Conservation (phyloP, 2,329 filamentous ascomycete species). For the Penicillium sp. region DNA sequence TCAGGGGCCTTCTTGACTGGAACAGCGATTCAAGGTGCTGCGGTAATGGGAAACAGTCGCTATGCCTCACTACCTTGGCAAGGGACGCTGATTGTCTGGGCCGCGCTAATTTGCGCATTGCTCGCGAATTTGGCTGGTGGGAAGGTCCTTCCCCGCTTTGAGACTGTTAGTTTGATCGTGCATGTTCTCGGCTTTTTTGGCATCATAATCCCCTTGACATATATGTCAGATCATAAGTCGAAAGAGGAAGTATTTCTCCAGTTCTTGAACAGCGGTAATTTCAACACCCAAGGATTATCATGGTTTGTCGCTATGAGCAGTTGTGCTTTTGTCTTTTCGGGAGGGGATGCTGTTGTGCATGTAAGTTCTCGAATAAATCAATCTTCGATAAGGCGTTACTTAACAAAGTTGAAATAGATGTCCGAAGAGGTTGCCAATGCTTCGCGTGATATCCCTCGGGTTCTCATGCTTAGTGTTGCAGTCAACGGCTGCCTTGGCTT, state of each 20-base stretch:
- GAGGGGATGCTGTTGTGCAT: constrained; percentile 39
- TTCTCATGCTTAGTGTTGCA: constrained; percentile 35
- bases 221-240: constrained; percentile 43
- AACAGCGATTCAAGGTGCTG: constrained; percentile 36
- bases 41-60: constrained; percentile 35
- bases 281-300: constrained; percentile 43
- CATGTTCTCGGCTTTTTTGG: constrained; percentile 54
- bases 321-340: constrained; percentile 36
- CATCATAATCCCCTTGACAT: constrained; percentile 48
- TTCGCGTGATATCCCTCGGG: constrained; percentile 33
- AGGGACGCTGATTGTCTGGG: constrained; percentile 49
- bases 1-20: constrained; percentile 33
- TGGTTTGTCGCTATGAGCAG: constrained; percentile 37
- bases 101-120: constrained; percentile 36
- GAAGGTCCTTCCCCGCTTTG: constrained; percentile 45
- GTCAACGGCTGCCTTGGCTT: constrained; percentile 38
- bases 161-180: constrained; percentile 48
- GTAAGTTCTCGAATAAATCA: constrained; percentile 21
- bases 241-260: constrained; percentile 46
- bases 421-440: constrained; percentile 42
- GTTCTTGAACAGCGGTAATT: constrained; percentile 49
- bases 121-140: constrained; percentile 46
- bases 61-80: constrained; percentile 48
- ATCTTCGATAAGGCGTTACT: not conserved
- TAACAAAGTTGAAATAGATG: constrained; percentile 17